Percentiles rank a stretch among this genome's conserved stretches.
Evolutionary conservation across 1,284 basidiomycete species (phyloP).

Genomic region (Malassezia yamatoensis): DNA sequence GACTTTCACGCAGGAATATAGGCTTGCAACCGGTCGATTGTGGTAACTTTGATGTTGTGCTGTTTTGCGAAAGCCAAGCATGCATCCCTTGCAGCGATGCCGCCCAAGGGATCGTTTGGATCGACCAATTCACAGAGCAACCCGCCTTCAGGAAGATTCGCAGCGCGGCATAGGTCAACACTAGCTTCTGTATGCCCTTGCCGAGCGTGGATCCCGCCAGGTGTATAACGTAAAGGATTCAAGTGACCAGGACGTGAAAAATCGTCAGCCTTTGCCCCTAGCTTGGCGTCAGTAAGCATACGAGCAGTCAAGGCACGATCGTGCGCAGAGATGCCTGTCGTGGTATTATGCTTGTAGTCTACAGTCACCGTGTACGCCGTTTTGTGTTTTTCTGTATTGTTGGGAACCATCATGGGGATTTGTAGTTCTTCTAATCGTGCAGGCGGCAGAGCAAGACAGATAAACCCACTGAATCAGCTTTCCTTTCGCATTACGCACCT

Average conservation of each 20-base stretch:
- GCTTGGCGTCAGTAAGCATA: conserved; percentile 56
- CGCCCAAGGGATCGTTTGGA: conserved; percentile 69
- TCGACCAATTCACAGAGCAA: conserved; percentile 92
- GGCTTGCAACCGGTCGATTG: conserved; percentile 59
- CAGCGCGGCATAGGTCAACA: conserved; percentile 74
- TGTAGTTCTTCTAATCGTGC: conserved; percentile 67
- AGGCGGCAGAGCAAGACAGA: conserved; percentile 76
- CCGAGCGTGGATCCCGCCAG: conserved; percentile 72
- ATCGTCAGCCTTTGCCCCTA: conserved; percentile 51
- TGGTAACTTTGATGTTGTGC: conserved; percentile 87
- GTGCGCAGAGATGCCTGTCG: conserved; percentile 92
- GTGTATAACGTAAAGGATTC: conserved; percentile 77
- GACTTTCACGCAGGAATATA: background rate
- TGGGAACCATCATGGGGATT: conserved; percentile 84
- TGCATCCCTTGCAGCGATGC: conserved; percentile 92
- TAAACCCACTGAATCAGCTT: conserved; percentile 60
- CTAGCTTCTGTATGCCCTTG: conserved; percentile 88
- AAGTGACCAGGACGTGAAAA: conserved; percentile 90
- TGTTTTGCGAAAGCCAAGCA: conserved; percentile 81
- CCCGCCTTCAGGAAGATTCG: conserved; percentile 67
- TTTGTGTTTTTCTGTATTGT: conserved; percentile 79
- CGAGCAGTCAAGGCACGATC: conserved; percentile 80
- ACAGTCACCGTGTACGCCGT: conserved; percentile 96
- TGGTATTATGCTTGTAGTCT: conserved; percentile 83
- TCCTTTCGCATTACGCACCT: conserved; percentile 41